A percentile compares a stretch with the other conserved stretches of the same genome.
phyloP scores from a whole-genome alignment of 2,329 filamentous ascomycete genomes.

The Pseudohalonectria lignicola region DNA sequence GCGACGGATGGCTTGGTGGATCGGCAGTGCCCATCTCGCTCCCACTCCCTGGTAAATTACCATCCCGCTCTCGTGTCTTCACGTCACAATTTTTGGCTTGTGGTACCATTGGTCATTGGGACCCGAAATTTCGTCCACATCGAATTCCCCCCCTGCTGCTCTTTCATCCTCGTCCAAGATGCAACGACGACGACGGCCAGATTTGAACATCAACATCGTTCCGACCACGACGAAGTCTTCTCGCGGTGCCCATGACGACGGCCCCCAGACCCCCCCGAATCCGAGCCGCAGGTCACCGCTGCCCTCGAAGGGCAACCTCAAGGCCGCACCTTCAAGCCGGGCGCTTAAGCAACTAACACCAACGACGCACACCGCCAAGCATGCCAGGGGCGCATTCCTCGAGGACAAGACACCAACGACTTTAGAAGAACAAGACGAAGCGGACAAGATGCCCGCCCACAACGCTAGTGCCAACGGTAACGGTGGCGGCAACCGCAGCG shows the following conservation, averaged over 20 bases:
- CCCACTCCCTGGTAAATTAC: background rate
- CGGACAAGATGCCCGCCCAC: constrained; percentile 2
- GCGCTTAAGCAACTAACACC: background rate
- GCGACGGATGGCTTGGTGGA: background rate
- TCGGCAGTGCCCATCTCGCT: background rate
- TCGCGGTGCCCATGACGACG: constrained; percentile 8
- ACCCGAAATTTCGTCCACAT: background rate
- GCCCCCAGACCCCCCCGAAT: constrained; percentile 17
- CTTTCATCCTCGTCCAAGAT: background rate
- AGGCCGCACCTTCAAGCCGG: background rate
- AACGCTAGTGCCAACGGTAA: constrained; percentile 3
- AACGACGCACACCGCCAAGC: background rate
- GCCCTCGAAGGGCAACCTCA: background rate
- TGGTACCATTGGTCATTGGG: too few relatives aligned
- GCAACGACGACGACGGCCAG: constrained; percentile 17
- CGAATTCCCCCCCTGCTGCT: background rate
- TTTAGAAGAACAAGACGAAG: background rate
- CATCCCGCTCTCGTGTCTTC: too few relatives aligned
- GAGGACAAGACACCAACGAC: constrained; percentile 2
- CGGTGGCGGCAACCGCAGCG: background rate
- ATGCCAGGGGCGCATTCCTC: constrained; percentile 1
- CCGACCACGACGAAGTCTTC: background rate
- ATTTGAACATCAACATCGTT: constrained; percentile 21
- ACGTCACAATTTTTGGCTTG: too few relatives aligned
- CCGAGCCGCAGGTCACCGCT: constrained; percentile 14